These are phyloP conservation scores for Acanthochlamys bracteata DNA, from an alignment of 106 monocot species.

Conservation along the genomic window DNA sequence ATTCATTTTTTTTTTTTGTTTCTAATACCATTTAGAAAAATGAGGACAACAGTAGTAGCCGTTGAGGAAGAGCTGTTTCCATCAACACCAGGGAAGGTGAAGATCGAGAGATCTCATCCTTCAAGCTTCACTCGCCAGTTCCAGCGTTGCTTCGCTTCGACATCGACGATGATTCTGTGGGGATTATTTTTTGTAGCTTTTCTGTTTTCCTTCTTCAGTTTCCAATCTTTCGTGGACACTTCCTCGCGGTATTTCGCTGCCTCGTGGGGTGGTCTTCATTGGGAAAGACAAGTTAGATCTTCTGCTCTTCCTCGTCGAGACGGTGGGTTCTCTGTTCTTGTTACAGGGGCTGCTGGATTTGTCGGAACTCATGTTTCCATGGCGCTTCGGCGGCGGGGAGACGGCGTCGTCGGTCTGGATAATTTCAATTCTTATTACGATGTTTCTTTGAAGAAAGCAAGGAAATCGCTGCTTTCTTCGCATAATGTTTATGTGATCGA, in stretches of 20 bases:
- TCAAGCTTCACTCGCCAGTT: constrained; percentile 19
- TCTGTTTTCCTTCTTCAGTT: constrained; percentile 31
- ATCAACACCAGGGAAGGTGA: constrained; percentile 40
- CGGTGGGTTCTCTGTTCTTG: constrained; percentile 27
- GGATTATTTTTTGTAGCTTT: constrained; percentile 24
- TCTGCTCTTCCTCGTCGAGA: constrained; percentile 20
- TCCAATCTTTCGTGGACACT: constrained; percentile 26
- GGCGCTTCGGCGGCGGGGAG: constrained; percentile 27
- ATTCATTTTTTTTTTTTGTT: background rate
- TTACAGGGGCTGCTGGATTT: constrained; percentile 39
- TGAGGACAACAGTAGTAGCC: background rate
- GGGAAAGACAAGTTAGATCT: constrained; percentile 24
- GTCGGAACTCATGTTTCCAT: constrained; percentile 32
- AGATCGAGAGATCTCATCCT: constrained; percentile 27
- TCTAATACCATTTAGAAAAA: background rate
- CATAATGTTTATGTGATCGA: constrained; percentile 30
- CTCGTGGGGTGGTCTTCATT: constrained; percentile 35
- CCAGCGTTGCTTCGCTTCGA: constrained; percentile 42
- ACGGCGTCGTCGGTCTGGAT: constrained; percentile 30
- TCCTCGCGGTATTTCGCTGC: constrained; percentile 18
- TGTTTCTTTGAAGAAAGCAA: constrained; percentile 29
- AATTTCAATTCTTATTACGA: constrained; percentile 25
- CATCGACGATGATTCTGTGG: constrained; percentile 36
- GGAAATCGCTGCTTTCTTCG: constrained; percentile 18
- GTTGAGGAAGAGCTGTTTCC: constrained; percentile 22